Evolutionary conservation across 2,329 filamentous ascomycete genomes (phyloP), one percentile per base, ranked within the genome.

Genomic region (Hypoxylon sp.): DNA sequence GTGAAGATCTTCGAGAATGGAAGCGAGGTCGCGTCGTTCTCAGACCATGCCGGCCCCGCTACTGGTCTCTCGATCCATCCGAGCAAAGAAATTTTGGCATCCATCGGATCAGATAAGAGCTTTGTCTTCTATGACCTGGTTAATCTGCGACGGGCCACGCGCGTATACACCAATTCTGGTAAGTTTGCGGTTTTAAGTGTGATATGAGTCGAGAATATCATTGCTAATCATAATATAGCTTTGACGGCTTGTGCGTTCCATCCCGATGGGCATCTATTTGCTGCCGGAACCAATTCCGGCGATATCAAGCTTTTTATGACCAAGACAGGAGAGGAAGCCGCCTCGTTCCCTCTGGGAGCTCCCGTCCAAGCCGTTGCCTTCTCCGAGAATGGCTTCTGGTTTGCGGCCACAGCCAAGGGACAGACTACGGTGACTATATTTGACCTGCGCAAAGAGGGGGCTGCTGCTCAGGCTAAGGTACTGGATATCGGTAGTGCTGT

Each of bases 381-480:
- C 81, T 98, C 94, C 0, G 96, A 99, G 80, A 99, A 99, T 74
- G 96, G 96, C 23, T 97, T 93, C 75, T 98, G 94, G 93, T 90
- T 99, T 70, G 95, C 95, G 1, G 92, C 93, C 4, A 90, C 91
- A 6, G 89, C 91, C 64, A 90, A 93, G 79, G 90, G 89, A 30
- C 92, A 94, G 71, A 92, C 89, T 21, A 90, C 86, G 23, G 90
- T 97, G 38, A 92, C 92, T 9, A 89, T 98, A 60, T 98, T 97
- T 85, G 95, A 98, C 79, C 85, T 99, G 67, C 91, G 96, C 74
- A 98, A 97, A 81, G 90, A 97, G 73, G 91, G 95, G 67, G 94
- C 93, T 72, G 90, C 91, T 17, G 90, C 90, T 4, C 87, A 90
- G 75, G 90, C 90, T 77, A 97, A 97, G 85, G 88, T 91, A n/a